Base-by-base conservation (phyloP, 2,329 filamentous ascomycete genomes). In the Fusarium nematophilum region DNA sequence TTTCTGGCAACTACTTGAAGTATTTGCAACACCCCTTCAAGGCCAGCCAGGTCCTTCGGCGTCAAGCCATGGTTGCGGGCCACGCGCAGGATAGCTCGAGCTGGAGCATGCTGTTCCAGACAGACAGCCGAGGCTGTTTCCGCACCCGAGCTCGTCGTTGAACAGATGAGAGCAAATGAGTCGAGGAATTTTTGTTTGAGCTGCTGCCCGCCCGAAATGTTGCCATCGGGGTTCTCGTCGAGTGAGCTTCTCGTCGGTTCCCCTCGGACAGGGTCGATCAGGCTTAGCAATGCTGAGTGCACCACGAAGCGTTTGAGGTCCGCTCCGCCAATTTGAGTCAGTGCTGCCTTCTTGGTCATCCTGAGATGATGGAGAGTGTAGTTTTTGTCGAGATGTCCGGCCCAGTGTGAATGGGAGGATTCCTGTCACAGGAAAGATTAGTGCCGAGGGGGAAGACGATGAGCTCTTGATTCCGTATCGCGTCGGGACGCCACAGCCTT, bases 91-190 rank as follows among this genome's bases (percentile, higher is more conserved):
- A 63, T 14, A 8, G 14, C 33, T 39, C 48, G 47, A 11, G 14
- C 7, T 23, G 38, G 14, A 7, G 8, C 11, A 38, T 38, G 6
- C 10, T 66, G 62, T 57, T 74, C 72, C 50, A 75, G 48, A 40
- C 70, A 72, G 2, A 70, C 72, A 23, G 72, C 72, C 4, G 72
- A 67, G 6, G 71, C 72, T 17, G 65, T 71, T 21, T 70, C 47
- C 4, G 3, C 59, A 30, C 29, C 66, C 56, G 29, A 43, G 30
- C 14, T 57, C 1, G 68, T 64, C 0, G 65, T 72, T 7, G 71
- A 67, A 47, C 65, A 73, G 6, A 75, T 53, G 18, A 75, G 55
- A 1, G 72, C 72, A 37, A 75, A 72, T 9, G 72, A 73, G 51
- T 74, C 72, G 1, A 73, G 67, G 18, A 74, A 75, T 27, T 72